Base-by-base conservation (phyloP, 257 asterid species). In the Anisodus acutangulus region DNA sequence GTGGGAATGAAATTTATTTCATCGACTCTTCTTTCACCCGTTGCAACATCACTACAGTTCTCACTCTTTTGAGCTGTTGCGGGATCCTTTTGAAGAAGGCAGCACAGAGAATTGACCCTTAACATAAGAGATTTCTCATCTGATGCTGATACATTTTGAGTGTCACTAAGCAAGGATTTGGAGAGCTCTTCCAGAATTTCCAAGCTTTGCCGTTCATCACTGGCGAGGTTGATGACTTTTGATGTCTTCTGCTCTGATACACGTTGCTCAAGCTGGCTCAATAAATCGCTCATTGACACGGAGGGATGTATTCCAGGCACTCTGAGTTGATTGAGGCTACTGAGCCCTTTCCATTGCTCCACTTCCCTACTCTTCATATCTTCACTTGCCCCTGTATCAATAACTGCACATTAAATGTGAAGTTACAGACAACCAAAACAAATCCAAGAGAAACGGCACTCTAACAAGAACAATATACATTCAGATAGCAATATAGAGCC, bases 21-120 rank as follows among this genome's bases (percentile, higher is more conserved):
- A 3, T 82, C 90, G 3, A 45, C 47, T 79, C 84, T 85, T 89
- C 86, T 91, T 12, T 82, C 91, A 78, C 60, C 86, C 49, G 60
- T 10, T 3, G 88, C 35, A 15, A 47, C 9, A 84, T 89, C 89
- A 26, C 82, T 64, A 60, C 22, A n/a, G 80, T 76, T 54, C 6
- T 90, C 93, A 45, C 87, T 72, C 60, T 53, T 89, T 54, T 92
- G 80, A 58, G 67, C 90, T n/a, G 88, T 45, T n/a, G 86, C 64
- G 9, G 91, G 66, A 45, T 94, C 99, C 87, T 92, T 94, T 89
- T 95, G 99, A 82, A 97, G 91, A 86, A 97, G 97, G 86, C 97
- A 93, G 92, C 99, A 93, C 2, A 97, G 97, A 49, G 99, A 97
- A 84, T 95, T 90, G 71, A 97, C 98, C 88, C 98, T 89, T 13